phyloP scores from a whole-genome alignment of 2,329 filamentous ascomycete species.

The Aureobasidium sp. region DNA sequence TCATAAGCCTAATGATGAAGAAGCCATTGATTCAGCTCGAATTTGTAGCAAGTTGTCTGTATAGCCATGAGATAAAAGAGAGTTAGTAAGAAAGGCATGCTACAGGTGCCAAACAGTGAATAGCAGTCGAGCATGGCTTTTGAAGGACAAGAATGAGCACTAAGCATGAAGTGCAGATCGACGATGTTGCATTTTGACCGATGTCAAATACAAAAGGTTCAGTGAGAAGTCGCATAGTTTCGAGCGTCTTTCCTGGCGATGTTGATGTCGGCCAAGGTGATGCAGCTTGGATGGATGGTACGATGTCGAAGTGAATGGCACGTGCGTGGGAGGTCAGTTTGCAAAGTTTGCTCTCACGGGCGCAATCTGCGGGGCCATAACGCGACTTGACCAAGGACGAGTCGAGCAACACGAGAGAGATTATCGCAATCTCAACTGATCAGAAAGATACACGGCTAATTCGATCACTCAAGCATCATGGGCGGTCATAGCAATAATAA shows the following conservation, averaged over 20 bases:
- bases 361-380: slow-evolving; percentile 11
- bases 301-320: background rate
- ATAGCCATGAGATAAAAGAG: background rate
- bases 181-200: background rate
- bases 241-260: background rate
- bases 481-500: slow-evolving; percentile 19
- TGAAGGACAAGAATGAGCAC: background rate
- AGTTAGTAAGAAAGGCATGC: background rate
- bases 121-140: background rate
- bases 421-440: background rate
- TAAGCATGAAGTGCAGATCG: background rate
- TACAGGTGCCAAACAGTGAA: background rate
- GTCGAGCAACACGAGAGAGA: background rate
- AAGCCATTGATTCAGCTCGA: background rate
- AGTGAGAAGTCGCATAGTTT: background rate
- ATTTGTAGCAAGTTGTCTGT: background rate
- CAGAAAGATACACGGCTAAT: background rate
- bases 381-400: background rate
- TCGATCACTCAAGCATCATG: background rate
- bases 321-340: background rate
- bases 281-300: background rate
- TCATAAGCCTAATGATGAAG: too few species aligned
- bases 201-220: background rate
- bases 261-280: background rate
- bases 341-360: slow-evolving; percentile 14